Percentiles rank a stretch among this genome's conserved stretches.
Conservation (phyloP, 2,329 filamentous ascomycete species). For the Colletotrichum spaethianum region DNA sequence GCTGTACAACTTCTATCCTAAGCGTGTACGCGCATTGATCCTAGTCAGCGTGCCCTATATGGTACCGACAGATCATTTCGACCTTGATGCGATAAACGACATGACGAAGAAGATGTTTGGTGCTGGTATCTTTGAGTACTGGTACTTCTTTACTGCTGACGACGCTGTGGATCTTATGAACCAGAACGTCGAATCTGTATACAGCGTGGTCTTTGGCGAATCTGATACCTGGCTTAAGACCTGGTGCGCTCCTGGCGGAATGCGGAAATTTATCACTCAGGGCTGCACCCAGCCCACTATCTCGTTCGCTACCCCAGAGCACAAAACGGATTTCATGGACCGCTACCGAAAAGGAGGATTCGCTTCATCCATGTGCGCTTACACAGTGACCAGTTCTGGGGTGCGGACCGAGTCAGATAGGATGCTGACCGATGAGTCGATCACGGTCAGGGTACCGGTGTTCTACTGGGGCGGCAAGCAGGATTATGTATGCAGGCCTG, state of each 20-base stretch:
- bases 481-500: slow-evolving; percentile 47
- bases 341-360: slow-evolving; percentile 47
- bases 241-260: slow-evolving; percentile 53
- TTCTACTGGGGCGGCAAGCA: slow-evolving; percentile 47
- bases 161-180: slow-evolving; percentile 56
- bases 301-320: slow-evolving; percentile 46
- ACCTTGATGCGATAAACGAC: slow-evolving; percentile 53
- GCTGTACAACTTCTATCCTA: slow-evolving; percentile 57
- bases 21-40: slow-evolving; percentile 56
- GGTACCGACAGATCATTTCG: slow-evolving; percentile 51
- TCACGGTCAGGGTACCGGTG: slow-evolving; percentile 46
- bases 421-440: slow-evolving; percentile 37
- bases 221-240: slow-evolving; percentile 50
- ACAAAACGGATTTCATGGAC: slow-evolving; percentile 46
- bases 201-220: slow-evolving; percentile 51
- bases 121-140: slow-evolving; percentile 58
- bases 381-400: slow-evolving; percentile 43
- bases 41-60: slow-evolving; percentile 60
- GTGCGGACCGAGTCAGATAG: slow-evolving; percentile 45
- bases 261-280: slow-evolving; percentile 48
- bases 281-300: slow-evolving; percentile 43
- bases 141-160: slow-evolving; percentile 59
- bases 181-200: slow-evolving; percentile 55
- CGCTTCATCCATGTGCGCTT: slow-evolving; percentile 48
- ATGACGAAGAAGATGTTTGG: slow-evolving; percentile 53